A percentile compares a stretch with the other conserved stretches of the same genome.
These are phyloP conservation scores for Hyaloscypha hepaticicola DNA, from an alignment of 495 filamentous ascomycete genomes.

Conservation along the genomic window DNA sequence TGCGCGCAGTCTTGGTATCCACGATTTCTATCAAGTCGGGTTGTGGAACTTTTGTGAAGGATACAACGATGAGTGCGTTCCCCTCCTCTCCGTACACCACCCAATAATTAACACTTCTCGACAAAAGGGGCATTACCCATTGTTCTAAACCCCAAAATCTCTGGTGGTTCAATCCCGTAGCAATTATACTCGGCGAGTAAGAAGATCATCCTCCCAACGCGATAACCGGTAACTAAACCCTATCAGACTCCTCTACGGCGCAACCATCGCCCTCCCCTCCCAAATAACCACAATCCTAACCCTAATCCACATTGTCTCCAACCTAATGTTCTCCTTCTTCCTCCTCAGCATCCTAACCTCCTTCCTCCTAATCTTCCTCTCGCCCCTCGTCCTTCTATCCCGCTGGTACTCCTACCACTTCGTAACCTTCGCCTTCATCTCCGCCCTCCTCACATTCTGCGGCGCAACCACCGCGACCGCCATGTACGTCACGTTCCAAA, in stretches of 20 bases:
- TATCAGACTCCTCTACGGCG: constrained; percentile 78
- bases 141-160: constrained; percentile 69
- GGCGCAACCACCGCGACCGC: constrained; percentile 73
- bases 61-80: constrained; percentile 52
- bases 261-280: constrained; percentile 76
- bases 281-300: constrained; percentile 68
- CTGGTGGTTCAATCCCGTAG: constrained; percentile 90
- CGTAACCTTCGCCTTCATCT: constrained; percentile 44
- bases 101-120: background rate
- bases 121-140: constrained; percentile 57
- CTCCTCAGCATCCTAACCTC: constrained; percentile 63
- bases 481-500: constrained; percentile 75
- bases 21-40: constrained; percentile 92
- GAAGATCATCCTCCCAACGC: too few species aligned
- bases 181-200: constrained; percentile 43
- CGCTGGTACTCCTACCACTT: constrained; percentile 49
- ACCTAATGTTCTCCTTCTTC: constrained; percentile 91
- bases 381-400: constrained; percentile 49
- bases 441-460: constrained; percentile 61
- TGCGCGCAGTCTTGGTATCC: constrained; percentile 78
- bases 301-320: constrained; percentile 72
- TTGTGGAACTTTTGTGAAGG: constrained; percentile 91
- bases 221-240: too few species aligned
- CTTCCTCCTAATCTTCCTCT: constrained; percentile 65
- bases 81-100: background rate